Conservation (phyloP, 495 filamentous ascomycete genomes). For the Penicillium chermesinum region DNA sequence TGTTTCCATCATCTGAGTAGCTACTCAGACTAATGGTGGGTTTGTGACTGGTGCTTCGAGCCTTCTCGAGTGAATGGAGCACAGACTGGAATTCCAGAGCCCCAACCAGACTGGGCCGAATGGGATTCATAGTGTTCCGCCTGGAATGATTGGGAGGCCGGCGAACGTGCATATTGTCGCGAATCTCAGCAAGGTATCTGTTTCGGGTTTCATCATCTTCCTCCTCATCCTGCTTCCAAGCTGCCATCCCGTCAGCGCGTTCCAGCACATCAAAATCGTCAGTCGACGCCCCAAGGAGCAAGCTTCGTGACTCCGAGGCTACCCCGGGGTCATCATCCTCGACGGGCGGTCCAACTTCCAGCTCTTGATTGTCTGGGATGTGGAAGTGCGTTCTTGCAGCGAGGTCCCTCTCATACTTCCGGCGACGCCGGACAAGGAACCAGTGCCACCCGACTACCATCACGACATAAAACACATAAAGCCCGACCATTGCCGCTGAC, state of each 20-base stretch:
- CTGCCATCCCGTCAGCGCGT: slow-evolving; percentile 42
- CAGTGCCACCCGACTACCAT: slow-evolving; percentile 93
- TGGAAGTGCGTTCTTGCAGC: slow-evolving; percentile 70
- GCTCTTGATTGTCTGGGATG: slow-evolving; percentile 61
- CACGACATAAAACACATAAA: slow-evolving; percentile 87
- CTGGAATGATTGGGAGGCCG: slow-evolving; percentile 59
- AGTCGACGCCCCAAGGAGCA: slow-evolving; percentile 44
- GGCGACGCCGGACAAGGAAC: slow-evolving; percentile 59
- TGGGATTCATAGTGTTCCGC: slow-evolving; percentile 72
- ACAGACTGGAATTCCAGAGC: slow-evolving; percentile 91
- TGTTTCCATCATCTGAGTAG: slow-evolving; percentile 64
- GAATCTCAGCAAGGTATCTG: slow-evolving; percentile 73
- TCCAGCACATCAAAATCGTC: slow-evolving; percentile 75
- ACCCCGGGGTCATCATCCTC: slow-evolving; percentile 68
- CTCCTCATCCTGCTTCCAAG: slow-evolving; percentile 46
- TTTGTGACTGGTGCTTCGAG: slow-evolving; percentile 61
- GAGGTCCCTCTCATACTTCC: slow-evolving; percentile 55
- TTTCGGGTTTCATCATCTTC: slow-evolving; percentile 69
- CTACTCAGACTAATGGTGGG: slow-evolving; percentile 62
- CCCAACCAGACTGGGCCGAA: slow-evolving; percentile 88
- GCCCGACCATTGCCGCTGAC: slow-evolving; percentile 80
- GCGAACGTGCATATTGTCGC: slow-evolving; percentile 86
- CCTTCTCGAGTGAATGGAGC: slow-evolving; percentile 73
- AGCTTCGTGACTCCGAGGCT: slow-evolving; percentile 47
- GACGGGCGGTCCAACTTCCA: slow-evolving; percentile 60